These are phyloP conservation scores for Cladophialophora carrionii DNA, from an alignment of 2,329 filamentous ascomycete genomes.

Conservation along the genomic window DNA sequence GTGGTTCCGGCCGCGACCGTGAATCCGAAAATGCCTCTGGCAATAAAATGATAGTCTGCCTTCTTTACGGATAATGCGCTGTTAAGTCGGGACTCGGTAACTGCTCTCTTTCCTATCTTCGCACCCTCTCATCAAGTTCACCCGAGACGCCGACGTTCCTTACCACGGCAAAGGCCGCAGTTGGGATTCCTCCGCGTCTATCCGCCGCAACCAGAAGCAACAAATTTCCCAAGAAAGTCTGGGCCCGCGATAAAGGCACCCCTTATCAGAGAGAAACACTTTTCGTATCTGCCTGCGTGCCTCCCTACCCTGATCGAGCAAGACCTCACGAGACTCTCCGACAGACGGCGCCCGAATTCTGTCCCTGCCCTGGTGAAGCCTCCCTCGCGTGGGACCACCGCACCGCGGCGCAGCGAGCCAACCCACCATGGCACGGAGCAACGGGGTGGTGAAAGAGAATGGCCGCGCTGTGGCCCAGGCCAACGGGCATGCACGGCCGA, in stretches of 20 bases:
- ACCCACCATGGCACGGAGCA: slow-evolving; percentile 23
- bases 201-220: slow-evolving; percentile 2
- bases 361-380: not conserved
- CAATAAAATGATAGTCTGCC: slow-evolving; percentile 5
- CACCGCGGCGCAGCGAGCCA: not conserved
- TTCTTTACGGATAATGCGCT: not conserved
- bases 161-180: not conserved
- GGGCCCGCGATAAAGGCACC: slow-evolving; percentile 10
- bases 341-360: not conserved
- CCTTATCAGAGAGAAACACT: slow-evolving; percentile 7
- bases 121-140: not conserved
- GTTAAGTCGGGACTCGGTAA: not conserved
- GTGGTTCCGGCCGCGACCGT: slow-evolving; percentile 11
- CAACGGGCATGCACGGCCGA: slow-evolving; percentile 44
- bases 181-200: not conserved
- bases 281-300: slow-evolving; percentile 3
- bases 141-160: not conserved
- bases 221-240: slow-evolving; percentile 8
- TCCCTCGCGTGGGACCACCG: not conserved
- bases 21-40: not conserved
- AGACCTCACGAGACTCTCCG: slow-evolving; percentile 14
- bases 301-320: slow-evolving; percentile 12
- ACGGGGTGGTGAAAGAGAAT: slow-evolving; percentile 16
- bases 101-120: not conserved
- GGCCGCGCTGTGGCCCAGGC: slow-evolving; percentile 20